Conservation (phyloP, 2,329 filamentous ascomycete genomes). For the Chaetothyriales sp. region DNA sequence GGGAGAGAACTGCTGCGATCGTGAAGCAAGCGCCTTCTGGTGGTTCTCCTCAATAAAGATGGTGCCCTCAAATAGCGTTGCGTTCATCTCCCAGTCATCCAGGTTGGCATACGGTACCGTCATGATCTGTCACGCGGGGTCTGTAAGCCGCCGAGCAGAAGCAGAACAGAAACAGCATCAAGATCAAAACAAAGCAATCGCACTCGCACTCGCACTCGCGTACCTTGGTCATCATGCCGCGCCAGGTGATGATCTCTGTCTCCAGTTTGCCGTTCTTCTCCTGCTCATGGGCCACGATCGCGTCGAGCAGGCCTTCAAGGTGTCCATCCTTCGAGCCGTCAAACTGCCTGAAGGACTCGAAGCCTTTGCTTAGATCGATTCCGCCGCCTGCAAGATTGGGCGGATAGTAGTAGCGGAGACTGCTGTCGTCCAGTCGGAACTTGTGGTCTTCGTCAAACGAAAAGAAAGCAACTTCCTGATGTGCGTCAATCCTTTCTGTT, state of each 20-base stretch:
- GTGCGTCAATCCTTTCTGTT: neutral
- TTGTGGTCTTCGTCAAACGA: constrained; percentile 77
- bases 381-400: constrained; percentile 46
- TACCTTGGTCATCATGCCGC: constrained; percentile 99
- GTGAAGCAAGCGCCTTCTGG: constrained; percentile 49
- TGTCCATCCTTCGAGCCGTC: constrained; percentile 78
- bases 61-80: constrained; percentile 68
- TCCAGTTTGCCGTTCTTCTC: constrained; percentile 51
- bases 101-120: constrained; percentile 65
- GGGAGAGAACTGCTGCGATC: constrained; percentile 40
- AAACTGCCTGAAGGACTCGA: constrained; percentile 65
- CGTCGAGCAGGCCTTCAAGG: constrained; percentile 64
- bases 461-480: constrained; percentile 76
- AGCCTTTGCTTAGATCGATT: constrained; percentile 59
- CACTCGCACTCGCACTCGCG: constrained; percentile 69
- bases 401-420: constrained; percentile 77
- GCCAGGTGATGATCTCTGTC: constrained; percentile 76
- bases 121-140: constrained; percentile 55
- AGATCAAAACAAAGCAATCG: no score
- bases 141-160: constrained; percentile 4
- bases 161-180: neutral
- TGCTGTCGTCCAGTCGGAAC: constrained; percentile 61
- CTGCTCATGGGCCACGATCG: constrained; percentile 59
- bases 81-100: constrained; percentile 75
- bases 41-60: constrained; percentile 76